These are phyloP conservation scores for Tubosaeta sp. DNA, from an alignment of 768 basidiomycete species.

Conservation along the genomic window DNA sequence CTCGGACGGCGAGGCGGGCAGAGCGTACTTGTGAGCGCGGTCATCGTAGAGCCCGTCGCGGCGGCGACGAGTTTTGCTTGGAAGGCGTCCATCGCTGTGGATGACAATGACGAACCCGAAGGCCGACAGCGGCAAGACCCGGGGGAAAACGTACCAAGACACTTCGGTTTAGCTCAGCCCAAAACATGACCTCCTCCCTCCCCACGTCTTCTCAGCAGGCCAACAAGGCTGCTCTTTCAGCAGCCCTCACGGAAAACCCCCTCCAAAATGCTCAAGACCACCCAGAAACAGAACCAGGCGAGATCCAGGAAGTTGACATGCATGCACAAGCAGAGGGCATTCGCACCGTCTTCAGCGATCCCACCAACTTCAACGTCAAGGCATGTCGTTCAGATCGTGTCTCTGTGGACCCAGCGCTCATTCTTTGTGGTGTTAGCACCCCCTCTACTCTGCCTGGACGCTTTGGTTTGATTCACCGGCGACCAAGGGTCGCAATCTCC, in stretches of 20 bases:
- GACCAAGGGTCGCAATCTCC: constrained; percentile 85
- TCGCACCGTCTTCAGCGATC: constrained; percentile 91
- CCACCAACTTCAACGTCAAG: constrained; percentile 94
- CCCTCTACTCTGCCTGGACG: constrained; percentile 92
- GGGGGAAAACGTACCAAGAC: constrained; percentile 7
- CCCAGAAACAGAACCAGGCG: constrained; percentile 63
- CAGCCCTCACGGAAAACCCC: constrained; percentile 62
- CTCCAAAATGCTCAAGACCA: constrained; percentile 26
- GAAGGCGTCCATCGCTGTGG: constrained; percentile 58
- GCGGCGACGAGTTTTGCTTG: constrained; percentile 79
- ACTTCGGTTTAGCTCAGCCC: constrained; percentile 8
- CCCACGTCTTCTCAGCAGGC: constrained; percentile 69
- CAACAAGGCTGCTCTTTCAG: constrained; percentile 71
- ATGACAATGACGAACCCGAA: constrained; percentile 1
- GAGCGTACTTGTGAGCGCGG: constrained; percentile 74
- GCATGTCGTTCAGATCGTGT: constrained; percentile 37
- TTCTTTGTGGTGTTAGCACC: constrained; percentile 55
- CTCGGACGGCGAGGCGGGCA: constrained; percentile 4
- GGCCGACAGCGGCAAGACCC: constrained; percentile 23
- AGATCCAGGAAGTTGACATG: constrained; percentile 86
- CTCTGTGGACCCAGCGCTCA: neutral
- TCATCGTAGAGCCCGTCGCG: constrained; percentile 73
- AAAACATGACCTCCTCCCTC: constrained; percentile 35
- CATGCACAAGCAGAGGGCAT: constrained; percentile 77
- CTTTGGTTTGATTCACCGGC: constrained; percentile 97